A percentile compares a stretch with the other conserved stretches of the same genome.
These are phyloP conservation scores for Naematelia aurantialba DNA, from an alignment of 768 basidiomycete genomes.

Conservation along the genomic window DNA sequence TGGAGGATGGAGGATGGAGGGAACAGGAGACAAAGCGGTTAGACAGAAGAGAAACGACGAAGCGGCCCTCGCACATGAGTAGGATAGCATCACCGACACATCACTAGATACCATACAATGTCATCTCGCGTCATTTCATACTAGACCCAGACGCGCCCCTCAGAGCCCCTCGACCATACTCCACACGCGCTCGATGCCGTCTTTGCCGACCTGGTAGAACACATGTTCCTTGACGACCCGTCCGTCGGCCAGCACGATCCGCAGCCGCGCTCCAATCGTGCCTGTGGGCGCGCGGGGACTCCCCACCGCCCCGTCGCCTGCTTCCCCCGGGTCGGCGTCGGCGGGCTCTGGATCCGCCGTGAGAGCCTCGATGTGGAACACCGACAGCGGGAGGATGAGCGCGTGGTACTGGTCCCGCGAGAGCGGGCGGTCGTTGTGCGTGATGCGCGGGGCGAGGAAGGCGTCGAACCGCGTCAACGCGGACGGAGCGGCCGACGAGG, in stretches of 20 bases:
- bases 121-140: no score
- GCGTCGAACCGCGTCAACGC: background rate
- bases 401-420: background rate
- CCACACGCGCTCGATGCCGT: background rate
- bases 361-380: background rate
- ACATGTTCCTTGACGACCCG: background rate
- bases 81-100: no score
- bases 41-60: no score
- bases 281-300: no score
- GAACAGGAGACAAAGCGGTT: no score
- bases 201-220: background rate
- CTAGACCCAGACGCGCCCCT: no score
- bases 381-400: background rate
- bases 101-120: no score
- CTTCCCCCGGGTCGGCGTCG: no score
- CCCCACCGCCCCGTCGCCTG: no score
- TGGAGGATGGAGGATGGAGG: no score
- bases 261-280: background rate
- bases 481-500: background rate
- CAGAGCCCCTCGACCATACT: background rate
- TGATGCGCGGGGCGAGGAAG: background rate
- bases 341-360: background rate
- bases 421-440: background rate
- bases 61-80: no score
- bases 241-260: background rate